Evolutionary conservation across 2,329 filamentous ascomycete species (phyloP).

Genomic region (Penicillium frequentans): DNA sequence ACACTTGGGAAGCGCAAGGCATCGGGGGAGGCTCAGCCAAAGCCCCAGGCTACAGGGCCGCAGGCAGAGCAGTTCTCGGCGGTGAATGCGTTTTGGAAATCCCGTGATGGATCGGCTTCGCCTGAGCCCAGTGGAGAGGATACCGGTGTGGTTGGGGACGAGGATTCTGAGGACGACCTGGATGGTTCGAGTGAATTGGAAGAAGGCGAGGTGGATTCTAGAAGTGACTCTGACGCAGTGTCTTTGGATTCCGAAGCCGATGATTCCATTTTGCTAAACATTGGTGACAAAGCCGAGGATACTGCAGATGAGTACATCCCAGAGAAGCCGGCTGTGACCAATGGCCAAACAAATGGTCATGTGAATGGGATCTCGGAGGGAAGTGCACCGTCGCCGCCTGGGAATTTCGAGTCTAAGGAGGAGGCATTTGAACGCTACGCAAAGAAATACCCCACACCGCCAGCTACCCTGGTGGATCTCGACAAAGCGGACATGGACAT

Average conservation of each 20-base stretch:
- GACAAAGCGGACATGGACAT: slow-evolving; percentile 38
- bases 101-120: slow-evolving; percentile 35
- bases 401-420: slow-evolving; percentile 29
- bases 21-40: neutral
- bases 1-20: slow-evolving; percentile 36
- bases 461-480: slow-evolving; percentile 39
- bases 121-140: slow-evolving; percentile 7
- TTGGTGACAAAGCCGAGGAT: slow-evolving; percentile 27
- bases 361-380: slow-evolving; percentile 3
- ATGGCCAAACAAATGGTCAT: slow-evolving; percentile 8
- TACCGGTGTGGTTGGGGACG: slow-evolving; percentile 1
- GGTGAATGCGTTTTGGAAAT: slow-evolving; percentile 41
- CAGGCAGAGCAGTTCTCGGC: slow-evolving; percentile 30
- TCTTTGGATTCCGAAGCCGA: slow-evolving; percentile 39
- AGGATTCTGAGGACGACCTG: neutral
- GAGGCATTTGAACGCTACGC: slow-evolving; percentile 35
- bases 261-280: slow-evolving; percentile 45
- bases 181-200: slow-evolving; percentile 19
- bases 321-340: slow-evolving; percentile 11
- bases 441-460: slow-evolving; percentile 35
- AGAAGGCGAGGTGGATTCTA: slow-evolving; percentile 32
- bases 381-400: neutral
- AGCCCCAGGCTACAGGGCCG: slow-evolving; percentile 6
- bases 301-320: slow-evolving; percentile 25
- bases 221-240: slow-evolving; percentile 31